Base-by-base conservation (phyloP, 1,284 basidiomycete genomes). In the Bjerkandera adusta region DNA sequence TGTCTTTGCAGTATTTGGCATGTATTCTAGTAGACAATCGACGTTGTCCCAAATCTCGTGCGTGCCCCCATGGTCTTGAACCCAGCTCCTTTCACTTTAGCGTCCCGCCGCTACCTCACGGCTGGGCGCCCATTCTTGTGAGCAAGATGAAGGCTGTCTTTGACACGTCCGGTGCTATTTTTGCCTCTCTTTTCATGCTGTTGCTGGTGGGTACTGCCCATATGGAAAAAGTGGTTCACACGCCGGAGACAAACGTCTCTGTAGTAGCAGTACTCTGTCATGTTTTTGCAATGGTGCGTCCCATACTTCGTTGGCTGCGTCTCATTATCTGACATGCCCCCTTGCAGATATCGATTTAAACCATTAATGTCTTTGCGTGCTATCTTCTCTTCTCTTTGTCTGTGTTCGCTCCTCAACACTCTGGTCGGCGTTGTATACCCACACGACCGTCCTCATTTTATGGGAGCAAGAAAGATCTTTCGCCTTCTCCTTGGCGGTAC, bases 391-490 rank as follows among this genome's bases (percentile, higher is more conserved):
- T n/a, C n/a, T n/a, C n/a, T n/a, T n/a, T n/a, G n/a, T n/a, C n/a
- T 38, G 21, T 18, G 22, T 20, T 45, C 47, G 87, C 87, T 89
- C 86, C 76, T 75, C 75, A 73, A 90, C 88, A 91, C 88, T 91
- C 88, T 90, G 88, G 85, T 78, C 81, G 79, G 76, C 83, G 86
- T 82, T 73, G 53, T 52, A 36, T 33, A 57, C 53, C 61, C 61
- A 88, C 81, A 81, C 83, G 84, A 71, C 70, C 76, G 83, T 82
- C 79, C 86, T 89, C 85, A 91, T 91, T 91, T 90, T 88, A 88
- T 65, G 80, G 73, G 85, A 91, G 86, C 86, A 68, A 87, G 56
- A 87, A 51, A 42, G 54, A 73, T 42, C 15, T 36, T 37, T 50
- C 43, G 37, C 57, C 45, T 44, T 53, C 32, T 52, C 54, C 58